A percentile compares a stretch with the other conserved stretches of the same genome.
Conservation (phyloP, 495 filamentous ascomycete genomes). For the Articulospora tetracladia region DNA sequence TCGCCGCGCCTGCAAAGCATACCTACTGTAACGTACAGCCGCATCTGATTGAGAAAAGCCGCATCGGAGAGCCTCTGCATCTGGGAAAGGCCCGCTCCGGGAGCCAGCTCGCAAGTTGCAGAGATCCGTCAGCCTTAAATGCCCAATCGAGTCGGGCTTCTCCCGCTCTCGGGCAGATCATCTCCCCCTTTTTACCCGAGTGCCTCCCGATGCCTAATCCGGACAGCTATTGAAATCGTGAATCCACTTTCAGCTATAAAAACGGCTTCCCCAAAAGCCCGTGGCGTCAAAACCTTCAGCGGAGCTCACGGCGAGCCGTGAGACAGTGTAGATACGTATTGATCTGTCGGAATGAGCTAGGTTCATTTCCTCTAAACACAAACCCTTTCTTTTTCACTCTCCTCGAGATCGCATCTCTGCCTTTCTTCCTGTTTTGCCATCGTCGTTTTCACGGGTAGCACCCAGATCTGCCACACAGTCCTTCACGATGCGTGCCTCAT, state of each 20-base stretch:
- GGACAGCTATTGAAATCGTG: neutral
- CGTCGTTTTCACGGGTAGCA: neutral
- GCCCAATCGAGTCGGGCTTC: too few relatives aligned
- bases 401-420: neutral
- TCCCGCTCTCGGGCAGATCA: neutral
- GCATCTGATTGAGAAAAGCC: too few relatives aligned
- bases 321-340: neutral
- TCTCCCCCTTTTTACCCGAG: neutral
- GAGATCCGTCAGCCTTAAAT: too few relatives aligned
- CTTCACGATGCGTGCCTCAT: slow-evolving; percentile 1
- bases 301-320: neutral
- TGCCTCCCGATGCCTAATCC: neutral
- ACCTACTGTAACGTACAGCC: too few relatives aligned
- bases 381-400: neutral
- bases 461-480: neutral
- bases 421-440: neutral
- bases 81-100: too few relatives aligned
- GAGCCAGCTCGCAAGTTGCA: too few relatives aligned
- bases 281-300: neutral
- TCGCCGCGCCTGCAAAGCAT: too few relatives aligned
- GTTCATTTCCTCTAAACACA: neutral
- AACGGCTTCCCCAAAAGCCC: neutral
- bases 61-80: too few relatives aligned
- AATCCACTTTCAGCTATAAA: neutral
- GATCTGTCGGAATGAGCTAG: too few relatives aligned